Percentiles rank a stretch among this genome's conserved stretches.
phyloP scores from a whole-genome alignment of 2,329 filamentous ascomycete species.

The Fusarium sp. region DNA sequence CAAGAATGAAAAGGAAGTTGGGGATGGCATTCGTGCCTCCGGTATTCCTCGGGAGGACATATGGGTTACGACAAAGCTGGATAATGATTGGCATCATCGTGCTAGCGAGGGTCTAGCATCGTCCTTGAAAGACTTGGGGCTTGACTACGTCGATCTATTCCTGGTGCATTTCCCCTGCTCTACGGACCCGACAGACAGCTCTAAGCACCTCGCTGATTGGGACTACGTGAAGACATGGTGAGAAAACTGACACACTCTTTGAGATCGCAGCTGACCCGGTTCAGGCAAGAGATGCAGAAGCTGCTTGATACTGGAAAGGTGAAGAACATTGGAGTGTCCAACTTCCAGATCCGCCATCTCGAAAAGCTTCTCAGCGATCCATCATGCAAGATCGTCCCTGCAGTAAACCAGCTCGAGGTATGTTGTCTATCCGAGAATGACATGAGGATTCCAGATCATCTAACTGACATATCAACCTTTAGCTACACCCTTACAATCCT shows the following conservation, averaged over 20 bases:
- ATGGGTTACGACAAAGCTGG: slow-evolving; percentile 76
- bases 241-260: not conserved
- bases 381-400: slow-evolving; percentile 68
- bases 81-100: slow-evolving; percentile 73
- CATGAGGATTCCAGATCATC: not conserved
- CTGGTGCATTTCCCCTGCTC: slow-evolving; percentile 48
- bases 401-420: slow-evolving; percentile 84
- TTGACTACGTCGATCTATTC: slow-evolving; percentile 69
- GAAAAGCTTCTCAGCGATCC: slow-evolving; percentile 78
- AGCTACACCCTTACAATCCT: slow-evolving; percentile 25
- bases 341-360: slow-evolving; percentile 83
- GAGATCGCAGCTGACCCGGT: not conserved
- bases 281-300: slow-evolving; percentile 72
- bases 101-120: slow-evolving; percentile 66
- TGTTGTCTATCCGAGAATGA: slow-evolving; percentile 43
- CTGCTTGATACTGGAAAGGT: slow-evolving; percentile 75
- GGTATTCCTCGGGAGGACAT: slow-evolving; percentile 65
- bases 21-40: slow-evolving; percentile 59
- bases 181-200: slow-evolving; percentile 19
- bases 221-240: slow-evolving; percentile 29
- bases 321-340: slow-evolving; percentile 83
- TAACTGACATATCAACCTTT: not conserved
- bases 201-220: slow-evolving; percentile 40
- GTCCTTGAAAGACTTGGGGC: slow-evolving; percentile 63
- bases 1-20: slow-evolving; percentile 70